Conservation (phyloP, 495 filamentous ascomycete genomes). For the Neurospora cerealis region DNA sequence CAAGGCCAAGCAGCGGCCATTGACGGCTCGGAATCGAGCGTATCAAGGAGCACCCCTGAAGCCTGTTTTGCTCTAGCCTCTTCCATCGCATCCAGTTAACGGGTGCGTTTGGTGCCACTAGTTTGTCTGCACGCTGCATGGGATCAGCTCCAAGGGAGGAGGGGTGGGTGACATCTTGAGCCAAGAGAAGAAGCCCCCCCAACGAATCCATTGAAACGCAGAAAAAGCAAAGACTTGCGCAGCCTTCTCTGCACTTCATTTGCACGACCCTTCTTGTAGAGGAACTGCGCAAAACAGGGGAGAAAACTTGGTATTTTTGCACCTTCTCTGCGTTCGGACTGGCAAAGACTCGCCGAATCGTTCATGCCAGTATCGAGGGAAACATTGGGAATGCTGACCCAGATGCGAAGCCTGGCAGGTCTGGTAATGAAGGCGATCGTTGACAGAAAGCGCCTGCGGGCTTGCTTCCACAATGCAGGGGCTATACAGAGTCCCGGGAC, state of each 20-base stretch:
- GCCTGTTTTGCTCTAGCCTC: constrained; percentile 16
- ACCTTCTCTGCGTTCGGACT: not conserved
- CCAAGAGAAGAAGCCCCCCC: not conserved
- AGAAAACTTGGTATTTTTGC: not conserved
- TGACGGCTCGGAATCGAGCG: not conserved
- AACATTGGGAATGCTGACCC: not conserved
- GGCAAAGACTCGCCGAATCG: not conserved
- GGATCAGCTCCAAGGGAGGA: constrained; percentile 5
- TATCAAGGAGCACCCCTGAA: constrained; percentile 7
- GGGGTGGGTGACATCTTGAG: constrained; percentile 1
- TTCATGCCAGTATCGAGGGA: not conserved
- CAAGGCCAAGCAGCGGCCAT: constrained; percentile 1
- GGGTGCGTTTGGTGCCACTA: constrained; percentile 13
- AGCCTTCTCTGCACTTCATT: not conserved
- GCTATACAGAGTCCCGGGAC: constrained; percentile 12
- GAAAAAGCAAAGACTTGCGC: constrained; percentile 5
- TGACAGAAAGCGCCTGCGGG: constrained; percentile 3
- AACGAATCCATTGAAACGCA: not conserved
- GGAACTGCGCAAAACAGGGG: not conserved
- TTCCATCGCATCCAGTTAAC: constrained; percentile 8
- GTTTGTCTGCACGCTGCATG: constrained; percentile 19
- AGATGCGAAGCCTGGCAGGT: not conserved
- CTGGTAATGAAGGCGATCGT: not conserved
- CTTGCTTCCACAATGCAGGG: constrained; percentile 16
- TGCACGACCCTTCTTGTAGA: not conserved